These are phyloP conservation scores for Triglochin maritima DNA, from an alignment of 106 monocot genomes.

Conservation along the genomic window DNA sequence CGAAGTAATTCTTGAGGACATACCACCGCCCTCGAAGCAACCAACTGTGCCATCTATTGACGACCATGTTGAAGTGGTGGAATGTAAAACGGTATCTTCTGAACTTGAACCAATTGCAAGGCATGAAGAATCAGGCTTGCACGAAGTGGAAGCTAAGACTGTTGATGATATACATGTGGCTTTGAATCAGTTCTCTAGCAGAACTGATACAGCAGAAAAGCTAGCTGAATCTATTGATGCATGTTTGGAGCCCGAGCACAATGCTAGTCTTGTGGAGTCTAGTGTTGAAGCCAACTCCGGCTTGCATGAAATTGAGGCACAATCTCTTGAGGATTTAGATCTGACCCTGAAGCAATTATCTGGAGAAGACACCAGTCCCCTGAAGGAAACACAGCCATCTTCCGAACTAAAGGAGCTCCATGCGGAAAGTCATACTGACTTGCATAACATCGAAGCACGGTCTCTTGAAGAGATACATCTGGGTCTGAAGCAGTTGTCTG, in stretches of 20 bases:
- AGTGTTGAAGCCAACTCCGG: background rate
- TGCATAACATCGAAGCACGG: background rate
- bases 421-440: background rate
- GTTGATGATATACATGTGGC: constrained; percentile 17
- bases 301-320: constrained; percentile 7
- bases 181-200: constrained; percentile 1
- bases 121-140: background rate
- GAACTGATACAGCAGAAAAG: background rate
- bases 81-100: background rate
- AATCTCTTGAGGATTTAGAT: background rate
- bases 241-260: constrained; percentile 5
- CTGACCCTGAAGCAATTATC: background rate
- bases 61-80: too few species aligned
- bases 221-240: background rate
- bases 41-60: too few species aligned
- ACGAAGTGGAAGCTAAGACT: constrained; percentile 16
- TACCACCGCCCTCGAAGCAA: too few species aligned
- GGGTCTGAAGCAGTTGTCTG: background rate
- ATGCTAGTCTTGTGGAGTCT: background rate
- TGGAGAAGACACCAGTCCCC: background rate
- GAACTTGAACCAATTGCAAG: background rate
- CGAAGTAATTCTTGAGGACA: too few species aligned
- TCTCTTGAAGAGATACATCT: background rate
- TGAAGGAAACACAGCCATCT: background rate
- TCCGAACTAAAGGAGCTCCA: too few species aligned